phyloP scores from a whole-genome alignment of 495 filamentous ascomycete species.

The Platismatia glauca region DNA sequence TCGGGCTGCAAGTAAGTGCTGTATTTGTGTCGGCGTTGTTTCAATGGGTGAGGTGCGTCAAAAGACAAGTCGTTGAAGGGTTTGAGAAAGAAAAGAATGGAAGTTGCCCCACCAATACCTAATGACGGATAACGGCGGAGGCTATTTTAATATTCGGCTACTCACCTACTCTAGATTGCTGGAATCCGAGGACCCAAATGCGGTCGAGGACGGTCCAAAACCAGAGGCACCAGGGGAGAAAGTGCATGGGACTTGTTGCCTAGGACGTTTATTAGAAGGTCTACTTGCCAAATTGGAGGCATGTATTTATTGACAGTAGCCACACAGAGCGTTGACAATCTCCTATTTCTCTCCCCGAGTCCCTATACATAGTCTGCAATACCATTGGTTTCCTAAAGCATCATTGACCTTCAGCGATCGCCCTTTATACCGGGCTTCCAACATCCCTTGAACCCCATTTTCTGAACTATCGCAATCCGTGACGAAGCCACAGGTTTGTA shows the following conservation, averaged over 20 bases:
- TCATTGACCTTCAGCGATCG: background rate
- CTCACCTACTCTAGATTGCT: no score
- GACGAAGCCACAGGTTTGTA: constrained; percentile 35
- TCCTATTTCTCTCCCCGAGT: no score
- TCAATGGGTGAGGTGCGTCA: background rate
- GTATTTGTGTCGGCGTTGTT: background rate
- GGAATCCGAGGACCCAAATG: background rate
- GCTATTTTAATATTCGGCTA: no score
- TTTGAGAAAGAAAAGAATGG: background rate
- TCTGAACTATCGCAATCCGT: constrained; percentile 32
- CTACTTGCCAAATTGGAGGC: no score
- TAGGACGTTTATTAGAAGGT: no score
- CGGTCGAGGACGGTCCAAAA: no score
- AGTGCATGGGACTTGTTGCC: no score
- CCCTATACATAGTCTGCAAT: no score
- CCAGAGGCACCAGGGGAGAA: no score
- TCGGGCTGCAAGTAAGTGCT: background rate
- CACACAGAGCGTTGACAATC: no score
- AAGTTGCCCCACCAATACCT: constrained; percentile 1
- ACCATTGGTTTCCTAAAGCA: background rate
- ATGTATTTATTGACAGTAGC: no score
- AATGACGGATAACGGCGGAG: background rate
- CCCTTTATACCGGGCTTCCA: constrained; percentile 7
- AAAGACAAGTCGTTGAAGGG: background rate
- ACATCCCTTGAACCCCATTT: constrained; percentile 38